Conservation (phyloP, 129 eudicot genomes). For the Escallonia herrerae region DNA sequence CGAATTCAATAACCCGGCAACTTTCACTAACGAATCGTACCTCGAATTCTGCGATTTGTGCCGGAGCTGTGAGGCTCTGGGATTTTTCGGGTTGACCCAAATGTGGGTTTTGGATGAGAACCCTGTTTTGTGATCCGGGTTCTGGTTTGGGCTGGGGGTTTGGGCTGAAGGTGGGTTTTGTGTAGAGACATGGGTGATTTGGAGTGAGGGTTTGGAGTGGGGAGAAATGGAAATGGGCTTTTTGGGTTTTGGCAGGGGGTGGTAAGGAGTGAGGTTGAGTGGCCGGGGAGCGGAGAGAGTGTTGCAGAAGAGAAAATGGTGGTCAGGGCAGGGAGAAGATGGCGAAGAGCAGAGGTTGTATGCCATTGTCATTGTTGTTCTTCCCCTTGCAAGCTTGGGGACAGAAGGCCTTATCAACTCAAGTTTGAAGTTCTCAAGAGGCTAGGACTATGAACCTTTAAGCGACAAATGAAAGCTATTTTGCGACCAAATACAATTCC, state of each 20-base stretch:
- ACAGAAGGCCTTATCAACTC: too few species aligned
- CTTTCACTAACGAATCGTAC: slow-evolving; percentile 44
- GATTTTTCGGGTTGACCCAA: slow-evolving; percentile 92
- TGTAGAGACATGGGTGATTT: slow-evolving; percentile 31
- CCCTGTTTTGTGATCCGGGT: slow-evolving; percentile 14
- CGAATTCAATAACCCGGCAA: slow-evolving; percentile 53
- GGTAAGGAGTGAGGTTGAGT: slow-evolving; percentile 5
- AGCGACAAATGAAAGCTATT: too few species aligned
- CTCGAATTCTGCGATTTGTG: slow-evolving; percentile 55
- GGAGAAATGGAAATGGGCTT: slow-evolving; percentile 2
- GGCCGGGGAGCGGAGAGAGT: slow-evolving; percentile 7
- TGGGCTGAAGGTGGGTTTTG: slow-evolving; percentile 38
- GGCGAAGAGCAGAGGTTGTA: slow-evolving; percentile 18
- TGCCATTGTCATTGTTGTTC: slow-evolving; percentile 20
- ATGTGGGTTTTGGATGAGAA: slow-evolving; percentile 18
- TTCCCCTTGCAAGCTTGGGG: too few species aligned
- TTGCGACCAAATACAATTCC: too few species aligned
- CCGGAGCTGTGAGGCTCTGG: slow-evolving; percentile 46
- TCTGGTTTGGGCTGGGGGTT: slow-evolving; percentile 23
- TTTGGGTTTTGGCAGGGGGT: slow-evolving; percentile 1
- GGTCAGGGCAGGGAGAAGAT: slow-evolving; percentile 9
- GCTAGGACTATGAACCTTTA: too few species aligned
- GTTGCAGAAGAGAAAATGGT: slow-evolving; percentile 31
- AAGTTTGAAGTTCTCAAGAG: too few species aligned
- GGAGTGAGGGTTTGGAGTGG: slow-evolving; percentile 30